These are phyloP conservation scores for Trichoderma harzianum DNA, from an alignment of 2,329 filamentous ascomycete species.

Conservation along the genomic window DNA sequence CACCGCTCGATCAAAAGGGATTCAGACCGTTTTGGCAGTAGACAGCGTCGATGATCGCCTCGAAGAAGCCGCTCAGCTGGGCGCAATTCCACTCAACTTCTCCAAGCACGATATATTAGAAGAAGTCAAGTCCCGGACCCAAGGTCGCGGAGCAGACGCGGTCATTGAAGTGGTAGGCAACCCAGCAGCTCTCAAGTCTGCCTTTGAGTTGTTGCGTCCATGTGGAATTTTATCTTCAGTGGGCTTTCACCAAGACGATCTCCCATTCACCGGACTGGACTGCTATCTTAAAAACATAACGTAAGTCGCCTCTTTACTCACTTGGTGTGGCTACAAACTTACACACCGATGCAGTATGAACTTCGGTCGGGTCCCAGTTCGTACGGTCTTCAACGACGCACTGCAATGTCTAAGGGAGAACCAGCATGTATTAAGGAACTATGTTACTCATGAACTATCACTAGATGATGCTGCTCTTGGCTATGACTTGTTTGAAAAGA, in stretches of 20 bases:
- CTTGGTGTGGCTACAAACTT: not conserved
- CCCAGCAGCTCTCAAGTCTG: not conserved
- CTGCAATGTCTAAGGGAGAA: not conserved
- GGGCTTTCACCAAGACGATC: not conserved
- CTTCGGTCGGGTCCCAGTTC: slow-evolving; percentile 1
- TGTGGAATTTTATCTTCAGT: not conserved
- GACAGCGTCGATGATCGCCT: not conserved
- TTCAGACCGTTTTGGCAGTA: not conserved
- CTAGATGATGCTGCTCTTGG: not conserved
- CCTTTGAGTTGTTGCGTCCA: not conserved
- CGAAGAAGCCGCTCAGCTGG: not conserved
- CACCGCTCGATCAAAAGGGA: not conserved
- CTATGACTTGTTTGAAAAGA: not conserved
- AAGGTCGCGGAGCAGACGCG: not conserved
- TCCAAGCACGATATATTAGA: not conserved
- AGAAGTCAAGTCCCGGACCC: not conserved
- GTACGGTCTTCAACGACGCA: not conserved
- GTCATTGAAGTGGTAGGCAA: slow-evolving; percentile 2
- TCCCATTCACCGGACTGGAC: not conserved
- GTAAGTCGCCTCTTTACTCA: not conserved
- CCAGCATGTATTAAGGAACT: not conserved
- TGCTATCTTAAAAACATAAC: not conserved
- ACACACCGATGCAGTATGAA: not conserved
- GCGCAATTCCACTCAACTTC: not conserved
- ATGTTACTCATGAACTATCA: not conserved